A percentile compares a stretch with the other conserved stretches of the same genome.
Evolutionary conservation across 768 basidiomycete species (phyloP).

Genomic region (Rhodotorula diobovata): DNA sequence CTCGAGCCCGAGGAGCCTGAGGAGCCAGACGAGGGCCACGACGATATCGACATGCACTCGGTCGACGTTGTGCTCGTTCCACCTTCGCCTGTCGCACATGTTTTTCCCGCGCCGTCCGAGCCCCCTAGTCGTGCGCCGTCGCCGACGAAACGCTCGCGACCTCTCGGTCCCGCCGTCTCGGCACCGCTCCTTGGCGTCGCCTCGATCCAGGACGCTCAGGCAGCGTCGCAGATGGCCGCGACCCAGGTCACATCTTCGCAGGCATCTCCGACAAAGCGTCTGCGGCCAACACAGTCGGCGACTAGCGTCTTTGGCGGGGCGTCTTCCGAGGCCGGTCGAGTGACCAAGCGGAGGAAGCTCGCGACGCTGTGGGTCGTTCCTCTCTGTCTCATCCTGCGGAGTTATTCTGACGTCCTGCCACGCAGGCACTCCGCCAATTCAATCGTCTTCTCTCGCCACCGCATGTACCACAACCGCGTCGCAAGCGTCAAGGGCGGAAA

Average conservation of each 20-base stretch:
- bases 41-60: neutral
- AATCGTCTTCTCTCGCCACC: slow-evolving; percentile 48
- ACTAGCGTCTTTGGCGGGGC: neutral
- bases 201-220: neutral
- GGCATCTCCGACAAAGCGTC: neutral
- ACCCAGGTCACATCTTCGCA: neutral
- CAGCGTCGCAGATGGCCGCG: neutral
- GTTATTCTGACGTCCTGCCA: too few relatives aligned
- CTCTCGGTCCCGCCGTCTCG: neutral
- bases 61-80: neutral
- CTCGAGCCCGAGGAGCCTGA: neutral
- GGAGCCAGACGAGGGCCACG: neutral
- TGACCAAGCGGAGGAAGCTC: slow-evolving; percentile 5
- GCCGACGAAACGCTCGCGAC: neutral
- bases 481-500: slow-evolving; percentile 37
- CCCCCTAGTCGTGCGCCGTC: neutral
- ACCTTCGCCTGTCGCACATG: too few relatives aligned
- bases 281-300: slow-evolving; percentile 10
- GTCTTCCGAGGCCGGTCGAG: neutral
- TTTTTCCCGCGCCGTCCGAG: neutral
- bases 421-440: slow-evolving; percentile 6
- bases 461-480: slow-evolving; percentile 67
- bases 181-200: neutral
- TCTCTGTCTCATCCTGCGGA: too few relatives aligned
- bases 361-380: neutral